These are phyloP conservation scores for Leishmania tropica DNA, from an alignment of 208 protist species.

Conservation along the genomic window DNA sequence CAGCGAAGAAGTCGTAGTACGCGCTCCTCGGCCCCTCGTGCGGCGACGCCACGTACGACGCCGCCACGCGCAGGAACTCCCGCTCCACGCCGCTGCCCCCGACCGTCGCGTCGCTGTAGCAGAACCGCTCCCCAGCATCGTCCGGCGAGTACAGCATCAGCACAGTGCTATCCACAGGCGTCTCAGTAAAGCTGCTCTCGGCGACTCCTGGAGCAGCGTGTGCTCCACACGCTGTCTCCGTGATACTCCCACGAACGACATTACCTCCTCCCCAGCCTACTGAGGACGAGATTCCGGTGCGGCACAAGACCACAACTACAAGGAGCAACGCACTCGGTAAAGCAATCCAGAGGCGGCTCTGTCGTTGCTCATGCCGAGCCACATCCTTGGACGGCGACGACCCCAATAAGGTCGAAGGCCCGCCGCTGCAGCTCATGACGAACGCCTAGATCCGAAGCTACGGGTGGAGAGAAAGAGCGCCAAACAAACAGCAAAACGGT, in stretches of 20 bases:
- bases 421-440: neutral
- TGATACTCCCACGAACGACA: neutral
- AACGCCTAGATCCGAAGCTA: neutral
- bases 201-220: neutral
- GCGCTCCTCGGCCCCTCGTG: slow-evolving; percentile 14
- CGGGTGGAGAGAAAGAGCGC: neutral
- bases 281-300: neutral
- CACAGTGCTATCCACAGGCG: slow-evolving; percentile 36
- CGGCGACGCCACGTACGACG: slow-evolving; percentile 41
- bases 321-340: neutral
- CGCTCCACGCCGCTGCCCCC: slow-evolving; percentile 9
- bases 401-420: neutral
- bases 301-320: neutral
- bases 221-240: neutral
- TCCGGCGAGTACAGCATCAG: slow-evolving; percentile 36
- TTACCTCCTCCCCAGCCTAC: neutral
- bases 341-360: neutral
- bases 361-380: neutral
- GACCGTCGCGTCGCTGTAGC: slow-evolving; percentile 14
- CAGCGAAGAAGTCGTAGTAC: slow-evolving; percentile 45
- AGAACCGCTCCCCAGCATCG: slow-evolving; percentile 4
- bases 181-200: slow-evolving; percentile 22
- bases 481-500: neutral
- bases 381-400: neutral
- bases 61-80: slow-evolving; percentile 33